Evolutionary conservation across 257 asterid species (phyloP).

Genomic region (Anisodus tanguticus): DNA sequence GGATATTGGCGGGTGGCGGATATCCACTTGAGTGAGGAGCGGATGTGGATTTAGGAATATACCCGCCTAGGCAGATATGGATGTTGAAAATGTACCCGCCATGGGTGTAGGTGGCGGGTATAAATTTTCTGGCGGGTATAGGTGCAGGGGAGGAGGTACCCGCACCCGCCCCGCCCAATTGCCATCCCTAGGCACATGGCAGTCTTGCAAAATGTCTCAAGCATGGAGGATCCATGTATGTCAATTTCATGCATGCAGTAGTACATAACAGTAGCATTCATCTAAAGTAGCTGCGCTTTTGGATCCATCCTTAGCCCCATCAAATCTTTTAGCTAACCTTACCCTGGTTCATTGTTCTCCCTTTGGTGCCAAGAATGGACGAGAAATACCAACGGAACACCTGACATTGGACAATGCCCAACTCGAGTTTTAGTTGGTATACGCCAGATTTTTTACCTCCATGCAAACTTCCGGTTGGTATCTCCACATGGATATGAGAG

Average conservation of each 20-base stretch:
- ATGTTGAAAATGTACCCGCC: too few relatives aligned
- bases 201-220: background rate
- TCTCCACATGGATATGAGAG: conserved; percentile 10
- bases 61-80: too few relatives aligned
- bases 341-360: background rate
- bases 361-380: background rate
- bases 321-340: background rate
- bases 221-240: background rate
- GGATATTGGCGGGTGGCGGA: too few relatives aligned
- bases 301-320: background rate
- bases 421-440: background rate
- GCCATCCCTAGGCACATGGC: background rate
- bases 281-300: background rate
- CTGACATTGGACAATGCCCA: background rate
- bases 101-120: too few relatives aligned
- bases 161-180: too few relatives aligned
- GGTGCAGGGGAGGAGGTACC: too few relatives aligned
- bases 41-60: too few relatives aligned
- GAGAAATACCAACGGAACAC: background rate
- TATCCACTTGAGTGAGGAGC: too few relatives aligned
- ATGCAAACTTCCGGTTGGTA: background rate
- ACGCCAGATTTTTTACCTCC: background rate
- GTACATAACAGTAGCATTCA: background rate
- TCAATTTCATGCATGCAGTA: background rate
- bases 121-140: too few relatives aligned